phyloP scores from a whole-genome alignment of 2,329 filamentous ascomycete species.

The Aspergillus bombycis region DNA sequence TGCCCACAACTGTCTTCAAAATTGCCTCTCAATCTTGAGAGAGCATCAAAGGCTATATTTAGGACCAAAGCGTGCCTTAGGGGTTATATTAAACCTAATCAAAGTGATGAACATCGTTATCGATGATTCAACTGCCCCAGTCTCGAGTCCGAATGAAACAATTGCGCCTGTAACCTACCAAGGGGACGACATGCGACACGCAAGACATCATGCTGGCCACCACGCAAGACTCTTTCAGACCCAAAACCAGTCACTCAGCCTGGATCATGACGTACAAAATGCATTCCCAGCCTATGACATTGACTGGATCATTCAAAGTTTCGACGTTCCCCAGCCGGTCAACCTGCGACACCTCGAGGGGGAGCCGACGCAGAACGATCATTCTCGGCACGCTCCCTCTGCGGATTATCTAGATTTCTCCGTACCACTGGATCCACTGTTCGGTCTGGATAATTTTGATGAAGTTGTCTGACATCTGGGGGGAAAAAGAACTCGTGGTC shows the following conservation, averaged over 20 bases:
- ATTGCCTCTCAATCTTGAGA: not conserved
- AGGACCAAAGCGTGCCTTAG: not conserved
- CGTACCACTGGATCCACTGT: not conserved
- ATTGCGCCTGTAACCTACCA: not conserved
- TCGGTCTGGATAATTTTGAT: too few relatives aligned
- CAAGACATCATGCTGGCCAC: not conserved
- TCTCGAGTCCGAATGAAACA: not conserved
- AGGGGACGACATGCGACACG: too few relatives aligned
- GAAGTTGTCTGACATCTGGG: too few relatives aligned
- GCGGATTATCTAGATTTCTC: not conserved
- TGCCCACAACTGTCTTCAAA: not conserved
- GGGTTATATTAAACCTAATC: not conserved
- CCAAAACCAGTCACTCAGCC: not conserved
- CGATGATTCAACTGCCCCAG: not conserved
- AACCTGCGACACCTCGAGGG: not conserved
- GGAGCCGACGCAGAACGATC: not conserved
- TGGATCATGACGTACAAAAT: not conserved
- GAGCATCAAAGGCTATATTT: not conserved
- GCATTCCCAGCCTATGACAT: not conserved
- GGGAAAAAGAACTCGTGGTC: too few relatives aligned
- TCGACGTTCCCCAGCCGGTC: not conserved
- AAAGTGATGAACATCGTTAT: not conserved
- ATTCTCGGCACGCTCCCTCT: not conserved
- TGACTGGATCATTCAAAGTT: not conserved
- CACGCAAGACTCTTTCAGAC: not conserved